A percentile compares a stretch with the other conserved stretches of the same genome.
Conservation (phyloP, 306 rosid genomes). For the Lathyrus sativus region DNA sequence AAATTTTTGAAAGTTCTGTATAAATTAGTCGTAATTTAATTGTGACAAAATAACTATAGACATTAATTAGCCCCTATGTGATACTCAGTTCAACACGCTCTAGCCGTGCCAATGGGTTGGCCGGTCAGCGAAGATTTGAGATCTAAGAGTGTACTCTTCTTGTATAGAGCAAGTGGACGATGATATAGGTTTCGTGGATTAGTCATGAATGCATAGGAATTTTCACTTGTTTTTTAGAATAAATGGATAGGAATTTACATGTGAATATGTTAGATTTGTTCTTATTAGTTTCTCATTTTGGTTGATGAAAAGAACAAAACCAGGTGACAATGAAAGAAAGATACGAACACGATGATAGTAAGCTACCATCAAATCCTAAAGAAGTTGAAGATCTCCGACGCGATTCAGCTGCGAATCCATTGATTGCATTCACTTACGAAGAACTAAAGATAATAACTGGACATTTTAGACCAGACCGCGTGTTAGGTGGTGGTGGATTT, state of each 20-base stretch:
- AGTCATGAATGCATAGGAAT: too few relatives aligned
- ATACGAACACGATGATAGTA: constrained; percentile 49
- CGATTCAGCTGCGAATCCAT: constrained; percentile 80
- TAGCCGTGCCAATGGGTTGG: too few relatives aligned
- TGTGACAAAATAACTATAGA: too few relatives aligned
- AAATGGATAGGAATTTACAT: too few relatives aligned
- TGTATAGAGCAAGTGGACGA: too few relatives aligned
- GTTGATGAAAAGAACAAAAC: constrained; percentile 57
- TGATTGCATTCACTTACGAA: constrained; percentile 72
- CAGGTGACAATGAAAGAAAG: constrained; percentile 48
- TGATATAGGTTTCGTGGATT: too few relatives aligned
- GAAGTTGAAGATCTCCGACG: constrained; percentile 95
- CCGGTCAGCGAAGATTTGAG: too few relatives aligned
- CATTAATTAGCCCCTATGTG: too few relatives aligned
- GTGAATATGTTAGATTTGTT: constrained; percentile 22
- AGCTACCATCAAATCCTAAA: constrained; percentile 83
- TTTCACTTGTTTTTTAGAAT: neutral
- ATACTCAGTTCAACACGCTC: too few relatives aligned
- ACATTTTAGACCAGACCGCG: constrained; percentile 74
- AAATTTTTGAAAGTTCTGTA: too few relatives aligned
- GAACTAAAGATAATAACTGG: constrained; percentile 76
- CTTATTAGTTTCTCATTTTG: constrained; percentile 47
- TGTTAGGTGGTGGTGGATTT: constrained; percentile 97
- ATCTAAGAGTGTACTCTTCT: too few relatives aligned
- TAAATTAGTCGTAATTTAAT: too few relatives aligned